Evolutionary conservation across 2,329 filamentous ascomycete genomes (phyloP).

Genomic region (Talaromyces verruculosus): DNA sequence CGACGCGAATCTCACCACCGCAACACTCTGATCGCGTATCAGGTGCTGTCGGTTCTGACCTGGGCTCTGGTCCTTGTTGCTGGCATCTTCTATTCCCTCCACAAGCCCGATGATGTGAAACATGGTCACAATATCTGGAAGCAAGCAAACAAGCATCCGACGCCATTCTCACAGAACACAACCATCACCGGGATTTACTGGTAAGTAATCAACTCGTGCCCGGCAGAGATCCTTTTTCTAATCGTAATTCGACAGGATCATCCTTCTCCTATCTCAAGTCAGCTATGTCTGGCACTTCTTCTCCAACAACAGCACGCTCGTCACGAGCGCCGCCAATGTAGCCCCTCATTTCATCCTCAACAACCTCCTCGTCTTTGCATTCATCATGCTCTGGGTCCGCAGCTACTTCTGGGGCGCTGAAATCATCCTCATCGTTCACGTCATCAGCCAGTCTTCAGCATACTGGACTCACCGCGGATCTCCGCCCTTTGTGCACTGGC

Average conservation of each 20-base stretch:
- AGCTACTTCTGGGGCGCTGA: constrained; percentile 74
- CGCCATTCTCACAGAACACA: constrained; percentile 73
- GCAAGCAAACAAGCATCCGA: constrained; percentile 65
- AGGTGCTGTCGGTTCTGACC: constrained; percentile 68
- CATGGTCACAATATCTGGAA: constrained; percentile 69
- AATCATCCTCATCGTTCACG: constrained; percentile 74
- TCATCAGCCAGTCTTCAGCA: constrained; percentile 72
- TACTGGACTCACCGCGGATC: constrained; percentile 78
- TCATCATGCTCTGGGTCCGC: constrained; percentile 79
- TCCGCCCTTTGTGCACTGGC: constrained; percentile 72
- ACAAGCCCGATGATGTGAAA: constrained; percentile 63
- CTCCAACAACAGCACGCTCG: constrained; percentile 61
- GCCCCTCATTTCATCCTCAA: constrained; percentile 82
- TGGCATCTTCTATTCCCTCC: constrained; percentile 71
- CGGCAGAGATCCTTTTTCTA: neutral
- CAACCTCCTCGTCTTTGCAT: constrained; percentile 79
- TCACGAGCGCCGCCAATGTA: constrained; percentile 71
- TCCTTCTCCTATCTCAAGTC: constrained; percentile 72
- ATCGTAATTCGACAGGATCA: constrained; percentile 53
- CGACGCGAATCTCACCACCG: constrained; percentile 65
- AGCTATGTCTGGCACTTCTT: constrained; percentile 77
- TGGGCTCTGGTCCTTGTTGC: constrained; percentile 73
- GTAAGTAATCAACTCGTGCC: constrained; percentile 44
- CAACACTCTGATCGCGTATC: constrained; percentile 68
- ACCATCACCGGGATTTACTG: constrained; percentile 70